Conservation (phyloP, 108 stramenopile genomes). For the Stephanodiscus triporus region DNA sequence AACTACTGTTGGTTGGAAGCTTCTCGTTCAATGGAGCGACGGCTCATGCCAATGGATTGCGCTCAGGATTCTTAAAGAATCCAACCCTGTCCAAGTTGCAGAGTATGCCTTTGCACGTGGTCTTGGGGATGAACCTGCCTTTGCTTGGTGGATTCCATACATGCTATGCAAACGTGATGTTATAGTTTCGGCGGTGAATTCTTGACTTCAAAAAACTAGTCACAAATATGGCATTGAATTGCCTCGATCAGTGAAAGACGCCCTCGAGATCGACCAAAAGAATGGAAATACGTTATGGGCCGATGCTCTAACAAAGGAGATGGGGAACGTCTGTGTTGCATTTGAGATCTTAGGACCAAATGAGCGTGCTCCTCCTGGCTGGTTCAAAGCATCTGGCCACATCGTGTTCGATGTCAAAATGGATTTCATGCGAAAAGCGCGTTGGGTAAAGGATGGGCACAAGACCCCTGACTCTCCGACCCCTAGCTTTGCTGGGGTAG, state of each 20-base stretch:
- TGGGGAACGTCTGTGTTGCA: not conserved
- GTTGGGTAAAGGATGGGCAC: slow-evolving; percentile 9
- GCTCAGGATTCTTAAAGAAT: too few relatives aligned
- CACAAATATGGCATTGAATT: too few relatives aligned
- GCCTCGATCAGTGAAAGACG: not conserved
- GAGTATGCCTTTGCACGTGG: slow-evolving; percentile 1
- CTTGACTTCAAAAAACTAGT: too few relatives aligned
- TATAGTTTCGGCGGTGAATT: not conserved
- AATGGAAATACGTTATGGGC: slow-evolving; percentile 1
- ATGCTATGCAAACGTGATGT: not conserved
- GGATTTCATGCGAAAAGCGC: not conserved
- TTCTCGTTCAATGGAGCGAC: too few relatives aligned
- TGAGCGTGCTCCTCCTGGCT: not conserved
- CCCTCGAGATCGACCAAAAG: not conserved
- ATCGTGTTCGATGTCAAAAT: not conserved
- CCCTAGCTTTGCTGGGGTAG: not conserved
- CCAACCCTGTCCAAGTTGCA: too few relatives aligned
- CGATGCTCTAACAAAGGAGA: not conserved
- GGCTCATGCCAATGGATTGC: too few relatives aligned
- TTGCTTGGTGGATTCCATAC: slow-evolving; percentile 9
- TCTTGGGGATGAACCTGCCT: slow-evolving; percentile 8
- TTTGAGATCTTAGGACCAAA: not conserved
- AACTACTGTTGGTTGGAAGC: too few relatives aligned
- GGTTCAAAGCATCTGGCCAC: slow-evolving; percentile 2
- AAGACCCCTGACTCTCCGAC: not conserved